Conservation (phyloP, 306 rosid genomes). For the Adenanthera pavonina region DNA sequence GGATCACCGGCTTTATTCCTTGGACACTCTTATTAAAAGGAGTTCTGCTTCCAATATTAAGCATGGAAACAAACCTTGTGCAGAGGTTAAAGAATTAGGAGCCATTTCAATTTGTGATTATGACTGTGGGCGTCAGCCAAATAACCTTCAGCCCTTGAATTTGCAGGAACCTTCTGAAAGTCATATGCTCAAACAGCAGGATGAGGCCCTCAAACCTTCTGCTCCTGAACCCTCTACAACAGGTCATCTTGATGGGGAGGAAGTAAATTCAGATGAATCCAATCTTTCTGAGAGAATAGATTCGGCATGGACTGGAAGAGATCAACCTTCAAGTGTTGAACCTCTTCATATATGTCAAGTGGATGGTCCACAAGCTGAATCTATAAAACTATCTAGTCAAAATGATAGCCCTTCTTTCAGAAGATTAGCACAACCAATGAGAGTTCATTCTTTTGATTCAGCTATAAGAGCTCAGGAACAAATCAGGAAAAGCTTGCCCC, state of each 20-base stretch:
- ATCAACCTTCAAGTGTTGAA: slow-evolving; percentile 52
- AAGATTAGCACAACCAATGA: slow-evolving; percentile 58
- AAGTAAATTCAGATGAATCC: slow-evolving; percentile 64
- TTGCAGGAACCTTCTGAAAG: slow-evolving; percentile 48
- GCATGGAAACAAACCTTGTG: slow-evolving; percentile 45
- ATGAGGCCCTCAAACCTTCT: slow-evolving; percentile 45
- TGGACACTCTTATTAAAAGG: slow-evolving; percentile 67
- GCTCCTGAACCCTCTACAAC: slow-evolving; percentile 45
- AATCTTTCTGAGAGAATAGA: slow-evolving; percentile 94
- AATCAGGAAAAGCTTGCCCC: slow-evolving; percentile 58
- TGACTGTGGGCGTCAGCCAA: slow-evolving; percentile 44
- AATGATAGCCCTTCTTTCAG: slow-evolving; percentile 54
- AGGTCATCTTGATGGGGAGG: slow-evolving; percentile 46
- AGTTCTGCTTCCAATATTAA: slow-evolving; percentile 50
- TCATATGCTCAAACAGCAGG: slow-evolving; percentile 44
- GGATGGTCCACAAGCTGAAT: slow-evolving; percentile 49
- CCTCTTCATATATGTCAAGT: slow-evolving; percentile 35
- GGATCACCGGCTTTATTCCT: slow-evolving; percentile 78
- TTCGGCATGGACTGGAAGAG: slow-evolving; percentile 93
- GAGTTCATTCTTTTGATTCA: slow-evolving; percentile 95
- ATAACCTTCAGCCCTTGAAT: slow-evolving; percentile 44
- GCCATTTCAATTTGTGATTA: slow-evolving; percentile 45
- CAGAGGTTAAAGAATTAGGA: slow-evolving; percentile 50
- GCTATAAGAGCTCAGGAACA: slow-evolving; percentile 71
- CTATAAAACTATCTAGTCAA: slow-evolving; percentile 40